phyloP scores from a whole-genome alignment of 176 grass and related monocot species.

The Oryza nivara region DNA sequence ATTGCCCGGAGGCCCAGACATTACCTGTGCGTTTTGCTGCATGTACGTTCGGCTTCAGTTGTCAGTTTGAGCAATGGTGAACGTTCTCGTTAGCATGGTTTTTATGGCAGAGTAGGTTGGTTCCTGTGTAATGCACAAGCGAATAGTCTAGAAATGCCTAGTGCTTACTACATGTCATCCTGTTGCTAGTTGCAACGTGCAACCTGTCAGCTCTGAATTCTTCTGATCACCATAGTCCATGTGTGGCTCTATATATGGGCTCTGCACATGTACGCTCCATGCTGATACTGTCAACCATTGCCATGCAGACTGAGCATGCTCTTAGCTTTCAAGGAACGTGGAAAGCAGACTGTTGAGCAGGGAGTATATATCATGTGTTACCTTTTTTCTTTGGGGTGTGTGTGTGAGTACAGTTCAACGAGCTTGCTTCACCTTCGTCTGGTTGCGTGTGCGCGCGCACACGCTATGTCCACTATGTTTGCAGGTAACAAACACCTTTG shows the following conservation, averaged over 20 bases:
- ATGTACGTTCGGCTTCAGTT: background rate
- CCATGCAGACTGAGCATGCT: background rate
- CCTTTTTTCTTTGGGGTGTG: background rate
- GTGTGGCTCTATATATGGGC: no score
- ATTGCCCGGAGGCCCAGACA: background rate
- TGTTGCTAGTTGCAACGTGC: background rate
- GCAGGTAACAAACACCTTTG: background rate
- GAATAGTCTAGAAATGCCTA: background rate
- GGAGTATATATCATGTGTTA: background rate
- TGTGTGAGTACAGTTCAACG: background rate
- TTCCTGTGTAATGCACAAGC: background rate
- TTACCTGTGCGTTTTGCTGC: background rate
- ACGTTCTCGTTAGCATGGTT: background rate
- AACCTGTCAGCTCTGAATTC: background rate
- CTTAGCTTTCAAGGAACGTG: background rate
- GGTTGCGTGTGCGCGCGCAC: no score
- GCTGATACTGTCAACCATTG: background rate
- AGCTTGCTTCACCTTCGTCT: background rate
- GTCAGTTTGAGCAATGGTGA: background rate
- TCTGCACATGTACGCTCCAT: background rate
- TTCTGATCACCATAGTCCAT: background rate
- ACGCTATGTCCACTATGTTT: no score
- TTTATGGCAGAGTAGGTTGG: background rate
- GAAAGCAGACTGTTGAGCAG: background rate
- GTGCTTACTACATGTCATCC: background rate